Base-by-base conservation (phyloP, 192 early-diverging fungal species). In the Entomortierella beljakovae region DNA sequence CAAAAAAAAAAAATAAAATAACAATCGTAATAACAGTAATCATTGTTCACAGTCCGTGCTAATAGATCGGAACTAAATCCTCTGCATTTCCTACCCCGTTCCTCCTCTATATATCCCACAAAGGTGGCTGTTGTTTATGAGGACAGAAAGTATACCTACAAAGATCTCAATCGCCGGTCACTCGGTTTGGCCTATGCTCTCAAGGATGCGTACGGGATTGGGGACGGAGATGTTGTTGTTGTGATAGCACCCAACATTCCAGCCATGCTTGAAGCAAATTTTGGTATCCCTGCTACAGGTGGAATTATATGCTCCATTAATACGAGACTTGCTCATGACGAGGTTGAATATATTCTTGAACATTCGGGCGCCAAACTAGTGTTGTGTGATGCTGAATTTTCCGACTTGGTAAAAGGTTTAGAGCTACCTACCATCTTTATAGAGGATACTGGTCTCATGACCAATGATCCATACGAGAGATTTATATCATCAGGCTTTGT, bases 231-330 rank as follows among this genome's bases (percentile, higher is more conserved):
- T 38, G 43, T 73, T 9, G 88, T 90, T 0, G 90, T 83, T 0
- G 57, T 91, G 1, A 68, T 91, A 2, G 77, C 81, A 4, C 86
- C 86, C 25, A 91, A 90, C 52, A 84, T 82, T 25, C 83, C 85
- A 13, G 68, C 81, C 15, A 68, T 87, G 59, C 62, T 91, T 3
- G 90, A 91, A 31, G 85, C 87, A 0, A 82, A 89, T 15, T 91
- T 82, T 80, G 89, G 73, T 13, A 80, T 91, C 22, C 87, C 88
- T 6, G 82, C 83, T 25, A 57, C 82, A 22, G 82, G 82, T 25
- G 88, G 80, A 10, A 80, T 88, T 16, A 64, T 90, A 6, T 88
- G 88, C 4, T 83, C 85, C 15, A 74, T 91, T 54, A 91, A 91
- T 61, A 80, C 85, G 8, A 81, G 90, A 16, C 68, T 91, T 1